These are phyloP conservation scores for Hypsizygus ulmarius DNA, from an alignment of 1,284 basidiomycete genomes.

Conservation along the genomic window DNA sequence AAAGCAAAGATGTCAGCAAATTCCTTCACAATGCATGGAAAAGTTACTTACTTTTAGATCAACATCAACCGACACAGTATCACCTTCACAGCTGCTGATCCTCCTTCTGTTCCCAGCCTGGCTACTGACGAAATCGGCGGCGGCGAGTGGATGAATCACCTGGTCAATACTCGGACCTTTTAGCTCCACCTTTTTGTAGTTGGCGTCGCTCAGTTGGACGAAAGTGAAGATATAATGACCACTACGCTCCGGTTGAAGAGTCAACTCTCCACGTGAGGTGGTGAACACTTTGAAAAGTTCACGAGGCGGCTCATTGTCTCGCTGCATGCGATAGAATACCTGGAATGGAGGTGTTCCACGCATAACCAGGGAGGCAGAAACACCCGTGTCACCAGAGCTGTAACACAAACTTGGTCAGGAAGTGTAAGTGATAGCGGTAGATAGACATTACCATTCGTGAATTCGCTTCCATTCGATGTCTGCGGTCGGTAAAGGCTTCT, in stretches of 20 bases:
- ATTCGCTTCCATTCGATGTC: slow-evolving; percentile 89
- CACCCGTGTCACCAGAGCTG: slow-evolving; percentile 93
- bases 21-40: neutral
- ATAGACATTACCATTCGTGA: slow-evolving; percentile 74
- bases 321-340: slow-evolving; percentile 75
- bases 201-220: slow-evolving; percentile 75
- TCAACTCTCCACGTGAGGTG: slow-evolving; percentile 79
- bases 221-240: slow-evolving; percentile 91
- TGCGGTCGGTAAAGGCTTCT: slow-evolving; percentile 74
- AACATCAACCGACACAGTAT: slow-evolving; percentile 70
- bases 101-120: slow-evolving; percentile 43
- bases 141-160: slow-evolving; percentile 84
- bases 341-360: slow-evolving; percentile 90
- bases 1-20: neutral
- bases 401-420: slow-evolving; percentile 13
- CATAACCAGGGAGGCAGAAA: slow-evolving; percentile 83
- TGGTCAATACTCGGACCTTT: slow-evolving; percentile 77
- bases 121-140: slow-evolving; percentile 66
- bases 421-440: neutral
- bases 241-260: slow-evolving; percentile 83
- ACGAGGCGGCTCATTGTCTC: slow-evolving; percentile 60
- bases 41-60: slow-evolving; percentile 61
- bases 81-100: slow-evolving; percentile 75
- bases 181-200: slow-evolving; percentile 76
- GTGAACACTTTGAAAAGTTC: slow-evolving; percentile 64